Conservation (phyloP, 257 asterid genomes). For the Ilex aquifolium region DNA sequence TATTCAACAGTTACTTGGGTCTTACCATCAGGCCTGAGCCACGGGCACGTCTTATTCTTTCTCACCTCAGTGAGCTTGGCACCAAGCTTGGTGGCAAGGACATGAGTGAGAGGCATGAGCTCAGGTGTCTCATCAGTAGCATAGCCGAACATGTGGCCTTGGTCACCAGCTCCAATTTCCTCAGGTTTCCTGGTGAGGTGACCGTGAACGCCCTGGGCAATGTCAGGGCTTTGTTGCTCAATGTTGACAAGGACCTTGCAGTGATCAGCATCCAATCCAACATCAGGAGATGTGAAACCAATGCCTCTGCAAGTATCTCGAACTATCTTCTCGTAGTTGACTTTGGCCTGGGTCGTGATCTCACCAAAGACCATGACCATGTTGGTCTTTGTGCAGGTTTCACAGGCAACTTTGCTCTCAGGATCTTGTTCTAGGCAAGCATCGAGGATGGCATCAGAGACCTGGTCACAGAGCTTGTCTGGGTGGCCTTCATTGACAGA, state of each 20-base stretch:
- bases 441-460: slow-evolving; percentile 89
- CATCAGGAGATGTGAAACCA: slow-evolving; percentile 75
- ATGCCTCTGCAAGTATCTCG: slow-evolving; percentile 82
- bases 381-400: slow-evolving; percentile 83
- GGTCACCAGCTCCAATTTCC: slow-evolving; percentile 90
- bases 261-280: slow-evolving; percentile 92
- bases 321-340: slow-evolving; percentile 74
- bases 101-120: slow-evolving; percentile 91
- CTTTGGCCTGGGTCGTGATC: slow-evolving; percentile 50
- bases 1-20: slow-evolving; percentile 90
- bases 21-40: slow-evolving; percentile 92
- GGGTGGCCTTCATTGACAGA: slow-evolving; percentile 94
- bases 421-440: slow-evolving; percentile 87
- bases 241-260: slow-evolving; percentile 86
- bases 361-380: slow-evolving; percentile 62
- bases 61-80: slow-evolving; percentile 90
- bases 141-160: slow-evolving; percentile 29
- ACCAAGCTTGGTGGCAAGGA: slow-evolving; percentile 88
- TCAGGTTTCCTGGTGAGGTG: slow-evolving; percentile 90
- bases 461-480: slow-evolving; percentile 93
- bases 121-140: slow-evolving; percentile 92
- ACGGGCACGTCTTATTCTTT: slow-evolving; percentile 79
- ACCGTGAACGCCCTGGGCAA: slow-evolving; percentile 93
- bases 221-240: slow-evolving; percentile 32
- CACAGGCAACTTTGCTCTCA: slow-evolving; percentile 89